phyloP scores from a whole-genome alignment of 371 early-diverging fungal species.

The Mucor indicus region DNA sequence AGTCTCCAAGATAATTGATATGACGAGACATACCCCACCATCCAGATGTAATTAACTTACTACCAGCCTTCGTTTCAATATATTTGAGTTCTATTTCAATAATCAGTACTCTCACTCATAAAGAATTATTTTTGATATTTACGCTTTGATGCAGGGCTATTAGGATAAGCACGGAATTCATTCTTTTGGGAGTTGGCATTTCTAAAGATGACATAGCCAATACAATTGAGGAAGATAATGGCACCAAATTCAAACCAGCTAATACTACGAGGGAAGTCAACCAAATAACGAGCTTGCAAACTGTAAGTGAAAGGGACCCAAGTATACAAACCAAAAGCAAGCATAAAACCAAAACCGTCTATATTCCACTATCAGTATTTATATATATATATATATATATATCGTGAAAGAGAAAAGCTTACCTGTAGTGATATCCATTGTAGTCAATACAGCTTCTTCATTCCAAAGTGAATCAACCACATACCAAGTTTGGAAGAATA shows the following conservation, averaged over 20 bases:
- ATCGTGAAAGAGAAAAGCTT: constrained; percentile 1
- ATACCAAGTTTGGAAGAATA: constrained; percentile 78
- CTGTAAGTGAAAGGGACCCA: constrained; percentile 94
- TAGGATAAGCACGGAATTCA: constrained; percentile 78
- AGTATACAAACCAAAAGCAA: constrained; percentile 82
- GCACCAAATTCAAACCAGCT: constrained; percentile 40
- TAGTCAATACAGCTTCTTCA: constrained; percentile 82
- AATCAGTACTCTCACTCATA: background rate
- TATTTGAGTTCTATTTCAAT: constrained; percentile 65
- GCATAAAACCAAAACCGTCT: constrained; percentile 96
- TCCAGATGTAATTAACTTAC: constrained; percentile 77
- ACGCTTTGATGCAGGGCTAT: constrained; percentile 64
- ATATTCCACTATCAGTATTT: background rate
- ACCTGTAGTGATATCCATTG: constrained; percentile 88
- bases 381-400: too few species aligned
- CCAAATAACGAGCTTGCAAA: constrained; percentile 86
- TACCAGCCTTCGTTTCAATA: constrained; percentile 78
- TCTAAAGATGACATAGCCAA: constrained; percentile 87
- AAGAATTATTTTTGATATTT: constrained; percentile 6
- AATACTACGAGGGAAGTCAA: constrained; percentile 63
- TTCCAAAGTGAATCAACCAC: constrained; percentile 84
- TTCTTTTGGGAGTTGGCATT: constrained; percentile 91
- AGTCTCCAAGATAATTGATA: constrained; percentile 91
- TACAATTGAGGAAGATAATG: constrained; percentile 58
- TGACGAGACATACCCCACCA: constrained; percentile 95